Evolutionary conservation across 2,329 filamentous ascomycete species (phyloP), one percentile per base, ranked within the genome.

Genomic region (Penicillium sp.): DNA sequence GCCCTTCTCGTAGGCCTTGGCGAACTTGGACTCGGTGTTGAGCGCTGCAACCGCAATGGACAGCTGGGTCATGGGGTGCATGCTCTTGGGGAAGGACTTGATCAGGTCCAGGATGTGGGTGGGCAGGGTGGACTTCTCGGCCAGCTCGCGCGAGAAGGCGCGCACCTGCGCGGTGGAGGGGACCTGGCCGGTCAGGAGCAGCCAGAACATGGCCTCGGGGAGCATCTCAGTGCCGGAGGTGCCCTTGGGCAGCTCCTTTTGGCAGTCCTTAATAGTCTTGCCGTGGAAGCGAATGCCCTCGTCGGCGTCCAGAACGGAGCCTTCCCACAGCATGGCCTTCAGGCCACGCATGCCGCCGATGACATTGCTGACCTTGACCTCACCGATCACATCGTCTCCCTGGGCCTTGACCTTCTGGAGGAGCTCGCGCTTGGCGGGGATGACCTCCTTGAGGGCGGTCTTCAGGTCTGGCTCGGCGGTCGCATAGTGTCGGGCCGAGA

Each of bases 191-290:
- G 95, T 99, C 68, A 99, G 83, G 52, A 99, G 87, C 43, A 98
- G 87, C 95, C 95, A 99, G 85, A 99, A 99, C 95, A 99, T 99
- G 77, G 94, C 88, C 79, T 99, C 95, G 50, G 95, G 95, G 13
- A 98, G 86, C 95, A 98, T 99, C 81, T 98, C 94, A 6, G 92
- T 96, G 70, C 94, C 76, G 2, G 90, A 87, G 60, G 85, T 92
- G 67, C 94, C 95, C 83, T 97, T 98, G 75, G 95, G 93, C 16
- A 98, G 87, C 77, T 92, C 89, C 67, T 88, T 86, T 75, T 98
- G 95, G 82, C 95, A 99, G 75, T 99, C 94, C 81, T 96, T 96
- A 83, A 99, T 99, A 64, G 93, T 97, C 72, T 89, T 90, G 75
- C 95, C 95, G 77, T 98, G 95, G 84, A 99, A 99, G 64, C 94